Evolutionary conservation across 2,329 filamentous ascomycete species (phyloP), one percentile per base, ranked within the genome.

Genomic region (Dissoconium aciculare): DNA sequence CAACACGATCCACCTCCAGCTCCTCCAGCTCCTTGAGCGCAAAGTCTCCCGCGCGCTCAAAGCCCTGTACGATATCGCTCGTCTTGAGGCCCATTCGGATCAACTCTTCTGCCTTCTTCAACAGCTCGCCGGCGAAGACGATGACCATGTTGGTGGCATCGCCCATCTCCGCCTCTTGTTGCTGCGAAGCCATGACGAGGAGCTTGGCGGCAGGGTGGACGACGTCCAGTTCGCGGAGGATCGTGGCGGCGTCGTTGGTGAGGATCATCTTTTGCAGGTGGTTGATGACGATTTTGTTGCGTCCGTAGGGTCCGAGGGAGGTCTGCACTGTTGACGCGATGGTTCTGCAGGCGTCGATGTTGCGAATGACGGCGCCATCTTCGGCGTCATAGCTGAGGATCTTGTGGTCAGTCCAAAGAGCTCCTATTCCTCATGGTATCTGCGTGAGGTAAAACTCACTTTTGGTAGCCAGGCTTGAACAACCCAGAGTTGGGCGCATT

Each of bases 241-340:
- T 98, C 26, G 89, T 95, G 44, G 89, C 89, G 43, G 89, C 89
- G 55, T 98, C 89, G 38, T 85, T 95, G 47, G 91, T 98, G 43
- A 98, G 69, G 49, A 94, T 92, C 89, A 98, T 94, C 70, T 98
- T 98, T 60, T 93, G 83, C 41, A 98, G 70, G 64, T 98, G 91
- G 68, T 98, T 98, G 69, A 98, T 95, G 64, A 98, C 83, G 54
- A 98, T 85, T 67, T 98, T 98, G 69, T 98, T 98, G 60, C 89
- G 81, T 52, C 89, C 89, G 61, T 93, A 94, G 37, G 89, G 89
- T 31, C 89, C 91, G 19, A 98, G 71, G 27, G 89, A 95, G 34
- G 89, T 95, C 66, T 93, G 84, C 29, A 98, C 89, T 31, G 89
- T 98, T 50, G 80, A 81, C 36, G 89, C 76, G 59, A 98, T 95